Base-by-base conservation (phyloP, 2,329 filamentous ascomycete species). In the Penicillium sp. region DNA sequence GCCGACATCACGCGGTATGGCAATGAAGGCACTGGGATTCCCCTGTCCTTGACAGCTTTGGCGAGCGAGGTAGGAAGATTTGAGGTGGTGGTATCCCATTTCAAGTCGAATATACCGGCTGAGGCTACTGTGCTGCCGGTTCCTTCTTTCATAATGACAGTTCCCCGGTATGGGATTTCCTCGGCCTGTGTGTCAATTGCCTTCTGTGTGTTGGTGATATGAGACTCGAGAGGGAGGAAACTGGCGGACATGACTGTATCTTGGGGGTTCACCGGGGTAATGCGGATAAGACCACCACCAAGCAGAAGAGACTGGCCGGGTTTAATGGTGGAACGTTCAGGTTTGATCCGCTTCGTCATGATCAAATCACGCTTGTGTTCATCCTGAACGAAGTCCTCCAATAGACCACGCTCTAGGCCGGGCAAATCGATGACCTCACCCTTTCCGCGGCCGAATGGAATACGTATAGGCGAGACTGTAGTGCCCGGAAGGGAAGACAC, bases 371-470 rank as follows among this genome's bases (percentile, higher is more conserved):
- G 74, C 41, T 86, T 86, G 67, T 89, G 78, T 60, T 88, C 81
- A 41, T 88, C 83, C 41, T 83, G 78, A 48, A 97, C 88, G 69
- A 89, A 87, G 0, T 84, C 76, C 48, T 91, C 88, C 7, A 97
- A 79, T 17, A 86, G 83, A 27, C 86, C 88, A 45, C 94, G 87
- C 9, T 87, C 84, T 35, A 99, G 79, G 0, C 94, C 94, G 0
- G 94, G 94, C 15, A 99, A 82, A 71, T 99, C 94, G 67, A 99
- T 91, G 35, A 99, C 81, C 73, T 99, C 96, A 55, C 94, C 94
- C 68, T 86, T 89, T 25, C 90, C 89, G 59, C 86, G 86, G 45
- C 93, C 93, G 70, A 94, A 99, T 0, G 92, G 91, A 19, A 97
- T 86, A 29, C 94, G 88, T 65, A 99, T 97, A 0, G 94, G 94